Evolutionary conservation across 1,284 basidiomycete species (phyloP), one percentile per base, ranked within the genome.

Genomic region (Afroboletus lepidellus): DNA sequence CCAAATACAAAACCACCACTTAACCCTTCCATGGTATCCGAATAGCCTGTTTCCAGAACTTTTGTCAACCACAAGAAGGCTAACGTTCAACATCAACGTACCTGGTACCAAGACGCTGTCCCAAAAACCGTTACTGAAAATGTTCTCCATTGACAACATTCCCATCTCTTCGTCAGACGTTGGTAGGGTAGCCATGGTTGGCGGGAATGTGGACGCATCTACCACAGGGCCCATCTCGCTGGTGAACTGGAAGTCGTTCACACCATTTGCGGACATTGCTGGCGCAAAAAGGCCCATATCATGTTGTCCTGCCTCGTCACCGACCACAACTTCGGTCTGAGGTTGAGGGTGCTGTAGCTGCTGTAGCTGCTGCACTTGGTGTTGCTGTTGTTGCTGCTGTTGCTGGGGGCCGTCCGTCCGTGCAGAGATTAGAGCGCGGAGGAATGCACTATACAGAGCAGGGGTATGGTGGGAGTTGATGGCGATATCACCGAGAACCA

Each of bases 1-100:
- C 90, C 89, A 61, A 85, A 92, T 32, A 91, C 83, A 64, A 91
- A 92, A 4, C 89, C 89, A 30, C 88, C 89, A 57, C 83, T 87
- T 18, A 92, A 72, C 5, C 87, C 87, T 65, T 91, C 89, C 73
- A 90, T 77, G 21, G 82, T 77, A 57, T 87, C 87, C 43, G 81
- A 80, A 60, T 88, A 92, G 1, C 89, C 89, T 91, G 57, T 57
- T 47, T 37, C 57, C 48, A 50, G 30, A 24, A 5, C n/a, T 36
- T 47, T 44, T n/a, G 27, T 69, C 39, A 68, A 42, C 42, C 27
- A 41, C 15, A 20, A 18, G 15, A 12, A 43, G 6, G 23, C 24
- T 6, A 34, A 57, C 29, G 15, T 49, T 49, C 25, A 16, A 30
- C 7, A 41, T 16, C 46, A 37, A 74, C 84, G 55, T 60, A 89